Base-by-base conservation (phyloP, 208 protist genomes). In the Leishmania lainsoni region DNA sequence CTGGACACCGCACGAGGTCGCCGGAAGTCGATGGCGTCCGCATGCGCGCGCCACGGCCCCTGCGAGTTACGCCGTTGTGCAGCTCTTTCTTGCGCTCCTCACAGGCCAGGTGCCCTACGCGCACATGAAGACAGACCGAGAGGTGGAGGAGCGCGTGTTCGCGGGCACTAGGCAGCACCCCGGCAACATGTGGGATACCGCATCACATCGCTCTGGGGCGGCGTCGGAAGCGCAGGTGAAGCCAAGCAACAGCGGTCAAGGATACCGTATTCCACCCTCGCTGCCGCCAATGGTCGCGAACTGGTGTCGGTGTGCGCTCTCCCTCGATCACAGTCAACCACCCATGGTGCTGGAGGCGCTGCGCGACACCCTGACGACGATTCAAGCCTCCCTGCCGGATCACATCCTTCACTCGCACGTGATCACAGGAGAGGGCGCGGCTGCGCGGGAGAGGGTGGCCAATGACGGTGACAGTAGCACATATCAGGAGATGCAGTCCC, bases 11-110 rank as follows among this genome's bases (percentile, higher is more conserved):
- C 61, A 32, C 17, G 51, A 61, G 54, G 63, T n/a, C 5, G 75
- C 65, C 17, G 84, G 76, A 51, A 94, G 86, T 74, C 90, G 92
- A 5, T 96, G 93, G 93, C 56, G 81, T 39, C 90, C 93, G 22
- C 93, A 93, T 65, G 90, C 89, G 26, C 81, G 87, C 17, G 93
- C 93, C 20, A 76, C 80, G 16, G 89, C 83, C 35, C 84, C 91
- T 1, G 74, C 83, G 0, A 91, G 84, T 83, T 96, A 94, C 84
- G 90, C 76, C 3, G 76, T 94, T 20, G 88, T 79, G 51, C 88
- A 93, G 81, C 81, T 96, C 12, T 80, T 94, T 26, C 76, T 96
- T n/a, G 86, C 88, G 0, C 63, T 94, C 39, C 9, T 91, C 35
- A 92, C 84, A 5, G 83, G 83, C 22, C 76, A 87, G 54, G 83